Evolutionary conservation across 139 green algal species (phyloP).

Genomic region (Auxenochlorella protothecoides): DNA sequence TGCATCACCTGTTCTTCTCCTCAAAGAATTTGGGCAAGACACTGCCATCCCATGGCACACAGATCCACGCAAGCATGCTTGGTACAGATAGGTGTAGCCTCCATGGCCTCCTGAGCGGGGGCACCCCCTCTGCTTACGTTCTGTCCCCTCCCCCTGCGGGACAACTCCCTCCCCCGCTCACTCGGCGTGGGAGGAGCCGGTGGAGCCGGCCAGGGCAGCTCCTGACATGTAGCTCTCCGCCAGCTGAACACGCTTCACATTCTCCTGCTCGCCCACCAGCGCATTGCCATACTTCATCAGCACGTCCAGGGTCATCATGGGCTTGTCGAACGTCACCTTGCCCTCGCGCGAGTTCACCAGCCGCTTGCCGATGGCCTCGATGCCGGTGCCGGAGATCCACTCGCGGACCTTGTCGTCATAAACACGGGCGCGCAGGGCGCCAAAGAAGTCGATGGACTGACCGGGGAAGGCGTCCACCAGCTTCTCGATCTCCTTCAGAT

Average conservation of each 20-base stretch:
- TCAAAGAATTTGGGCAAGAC: too few species aligned
- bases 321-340: constrained; percentile 75
- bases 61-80: too few species aligned
- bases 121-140: too few species aligned
- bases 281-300: constrained; percentile 82
- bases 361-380: constrained; percentile 79
- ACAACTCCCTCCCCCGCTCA: neutral
- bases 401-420: constrained; percentile 86
- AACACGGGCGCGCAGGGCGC: constrained; percentile 82
- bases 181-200: constrained; percentile 33
- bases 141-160: too few species aligned
- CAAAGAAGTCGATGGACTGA: constrained; percentile 99
- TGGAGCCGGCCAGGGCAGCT: constrained; percentile 68
- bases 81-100: too few species aligned
- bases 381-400: constrained; percentile 66
- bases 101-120: too few species aligned
- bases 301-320: constrained; percentile 70
- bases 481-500: constrained; percentile 52
- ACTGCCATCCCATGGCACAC: too few species aligned
- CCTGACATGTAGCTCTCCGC: constrained; percentile 85
- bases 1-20: too few species aligned
- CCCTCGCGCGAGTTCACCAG: constrained; percentile 85
- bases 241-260: constrained; percentile 97
- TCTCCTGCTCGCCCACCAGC: constrained; percentile 96
- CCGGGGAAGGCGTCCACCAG: constrained; percentile 95